Evolutionary conservation across 495 filamentous ascomycete genomes (phyloP).

Genomic region (Talaromyces proteolyticus): DNA sequence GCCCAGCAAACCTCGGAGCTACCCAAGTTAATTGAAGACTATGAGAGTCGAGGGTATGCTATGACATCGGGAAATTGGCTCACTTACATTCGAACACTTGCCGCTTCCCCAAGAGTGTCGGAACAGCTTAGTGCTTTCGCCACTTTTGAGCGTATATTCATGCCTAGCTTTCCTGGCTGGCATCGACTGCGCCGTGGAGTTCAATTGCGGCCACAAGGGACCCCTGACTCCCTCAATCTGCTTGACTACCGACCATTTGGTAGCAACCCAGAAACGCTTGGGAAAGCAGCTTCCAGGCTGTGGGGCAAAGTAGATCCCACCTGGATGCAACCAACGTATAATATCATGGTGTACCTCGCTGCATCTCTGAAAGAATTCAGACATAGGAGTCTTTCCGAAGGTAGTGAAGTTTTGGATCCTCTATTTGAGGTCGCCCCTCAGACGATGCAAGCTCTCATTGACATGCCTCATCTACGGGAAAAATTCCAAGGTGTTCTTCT

Average conservation of each 20-base stretch:
- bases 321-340: conserved; percentile 44
- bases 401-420: conserved; percentile 21
- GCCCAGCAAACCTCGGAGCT: conserved; percentile 42
- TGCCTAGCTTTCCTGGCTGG: conserved; percentile 74
- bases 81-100: conserved; percentile 42
- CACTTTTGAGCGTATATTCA: conserved; percentile 65
- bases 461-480: conserved; percentile 46
- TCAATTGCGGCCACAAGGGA: conserved; percentile 21
- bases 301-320: conserved; percentile 32
- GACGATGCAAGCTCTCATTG: conserved; percentile 44
- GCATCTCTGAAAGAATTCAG: conserved; percentile 37
- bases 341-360: conserved; percentile 50
- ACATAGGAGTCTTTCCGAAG: conserved; percentile 23
- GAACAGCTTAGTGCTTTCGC: conserved; percentile 52
- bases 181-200: conserved; percentile 23
- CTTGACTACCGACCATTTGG: conserved; percentile 11
- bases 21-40: conserved; percentile 37
- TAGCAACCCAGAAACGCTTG: conserved; percentile 19
- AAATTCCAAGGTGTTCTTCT: conserved; percentile 33
- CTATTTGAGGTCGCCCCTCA: conserved; percentile 36
- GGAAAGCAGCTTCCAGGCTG: conserved; percentile 18
- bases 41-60: conserved; percentile 57
- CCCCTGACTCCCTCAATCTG: conserved; percentile 21
- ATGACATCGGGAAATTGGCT: conserved; percentile 54
- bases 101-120: conserved; percentile 25